Conservation (phyloP, 2,329 filamentous ascomycete species). For the Geosmithia flava region DNA sequence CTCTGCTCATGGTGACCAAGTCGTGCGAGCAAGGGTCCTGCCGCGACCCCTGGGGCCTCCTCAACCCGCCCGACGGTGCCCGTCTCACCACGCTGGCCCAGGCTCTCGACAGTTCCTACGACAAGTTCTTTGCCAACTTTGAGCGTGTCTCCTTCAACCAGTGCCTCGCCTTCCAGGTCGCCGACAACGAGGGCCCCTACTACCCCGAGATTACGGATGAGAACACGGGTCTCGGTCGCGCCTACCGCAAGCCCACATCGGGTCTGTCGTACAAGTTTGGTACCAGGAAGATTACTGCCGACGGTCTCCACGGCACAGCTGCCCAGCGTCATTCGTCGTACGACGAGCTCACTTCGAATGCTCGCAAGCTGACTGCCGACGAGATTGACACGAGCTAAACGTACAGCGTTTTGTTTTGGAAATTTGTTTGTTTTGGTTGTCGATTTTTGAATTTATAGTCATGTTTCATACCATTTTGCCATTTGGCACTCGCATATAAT, state of each 20-base stretch:
- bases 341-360: not conserved
- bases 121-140: not conserved
- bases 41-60: constrained; percentile 9
- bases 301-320: not conserved
- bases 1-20: constrained; percentile 12
- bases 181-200: not conserved
- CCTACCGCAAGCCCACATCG: not conserved
- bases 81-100: not conserved
- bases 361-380: not conserved
- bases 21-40: constrained; percentile 10
- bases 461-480: not conserved
- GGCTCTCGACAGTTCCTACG: not conserved
- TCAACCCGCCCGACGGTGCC: constrained; percentile 2
- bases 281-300: not conserved
- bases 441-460: not conserved
- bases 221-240: not conserved
- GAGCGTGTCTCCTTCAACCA: not conserved
- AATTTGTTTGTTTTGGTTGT: not conserved
- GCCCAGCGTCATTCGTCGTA: not conserved
- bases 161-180: not conserved
- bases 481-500: not conserved
- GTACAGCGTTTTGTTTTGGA: not conserved
- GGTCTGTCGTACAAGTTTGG: not conserved
- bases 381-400: not conserved
- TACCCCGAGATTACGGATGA: not conserved